A percentile compares a stretch with the other conserved stretches of the same genome.
phyloP scores from a whole-genome alignment of 306 rosid genomes.

The Cucumis melo region DNA sequence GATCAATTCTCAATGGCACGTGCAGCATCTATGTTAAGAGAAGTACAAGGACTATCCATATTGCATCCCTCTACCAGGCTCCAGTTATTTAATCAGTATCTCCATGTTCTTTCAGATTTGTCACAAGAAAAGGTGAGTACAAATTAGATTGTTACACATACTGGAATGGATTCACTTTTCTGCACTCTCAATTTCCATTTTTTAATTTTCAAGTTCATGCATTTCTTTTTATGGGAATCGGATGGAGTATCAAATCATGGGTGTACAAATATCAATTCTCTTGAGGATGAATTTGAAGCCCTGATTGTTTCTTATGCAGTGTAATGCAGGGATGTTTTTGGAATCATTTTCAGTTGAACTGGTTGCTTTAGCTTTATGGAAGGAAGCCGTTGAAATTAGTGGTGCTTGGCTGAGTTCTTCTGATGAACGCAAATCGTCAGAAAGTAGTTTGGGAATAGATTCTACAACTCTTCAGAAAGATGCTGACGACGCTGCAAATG shows the following conservation, averaged over 20 bases:
- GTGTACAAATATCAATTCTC: neutral
- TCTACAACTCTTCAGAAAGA: slow-evolving; percentile 15
- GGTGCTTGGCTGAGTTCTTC: slow-evolving; percentile 35
- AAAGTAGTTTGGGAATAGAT: slow-evolving; percentile 27
- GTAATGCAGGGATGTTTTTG: slow-evolving; percentile 32
- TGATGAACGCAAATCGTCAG: slow-evolving; percentile 15
- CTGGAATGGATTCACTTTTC: neutral
- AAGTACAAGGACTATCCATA: slow-evolving; percentile 44
- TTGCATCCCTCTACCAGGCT: slow-evolving; percentile 52
- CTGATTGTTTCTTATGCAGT: slow-evolving; percentile 36
- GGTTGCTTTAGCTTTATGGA: slow-evolving; percentile 89
- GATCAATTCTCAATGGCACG: slow-evolving; percentile 17
- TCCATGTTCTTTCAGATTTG: slow-evolving; percentile 52
- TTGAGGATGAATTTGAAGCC: slow-evolving; percentile 3
- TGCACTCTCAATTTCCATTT: neutral
- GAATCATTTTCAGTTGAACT: slow-evolving; percentile 74
- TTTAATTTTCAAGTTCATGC: neutral
- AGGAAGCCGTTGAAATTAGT: slow-evolving; percentile 49
- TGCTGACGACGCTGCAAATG: slow-evolving; percentile 13
- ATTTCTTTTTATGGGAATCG: neutral
- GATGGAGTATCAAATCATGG: neutral
- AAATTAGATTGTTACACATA: neutral
- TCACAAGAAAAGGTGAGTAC: slow-evolving; percentile 51
- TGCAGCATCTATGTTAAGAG: slow-evolving; percentile 25
- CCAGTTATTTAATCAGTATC: slow-evolving; percentile 43